Percentiles rank a stretch among this genome's conserved stretches.
These are phyloP conservation scores for Ascochyta viciae-villosae DNA, from an alignment of 2,329 filamentous ascomycete species.

Conservation along the genomic window DNA sequence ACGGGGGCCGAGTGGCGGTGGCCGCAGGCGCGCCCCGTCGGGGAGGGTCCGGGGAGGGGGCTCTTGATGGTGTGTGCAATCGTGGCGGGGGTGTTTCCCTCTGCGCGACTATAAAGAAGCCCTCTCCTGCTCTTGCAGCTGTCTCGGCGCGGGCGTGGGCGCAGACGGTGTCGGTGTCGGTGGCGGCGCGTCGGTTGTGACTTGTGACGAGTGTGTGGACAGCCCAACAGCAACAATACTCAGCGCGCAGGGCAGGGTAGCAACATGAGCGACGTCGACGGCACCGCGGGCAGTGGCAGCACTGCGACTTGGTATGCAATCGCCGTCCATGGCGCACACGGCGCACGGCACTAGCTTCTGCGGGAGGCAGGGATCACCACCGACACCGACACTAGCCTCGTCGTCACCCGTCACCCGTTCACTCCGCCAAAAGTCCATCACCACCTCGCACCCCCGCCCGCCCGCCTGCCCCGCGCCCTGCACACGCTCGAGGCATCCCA, in stretches of 20 bases:
- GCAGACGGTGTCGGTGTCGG: not conserved
- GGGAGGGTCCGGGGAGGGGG: too few relatives aligned
- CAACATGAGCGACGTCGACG: not conserved
- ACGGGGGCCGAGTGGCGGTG: too few relatives aligned
- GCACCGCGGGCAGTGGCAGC: too few relatives aligned
- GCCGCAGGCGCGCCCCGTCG: too few relatives aligned
- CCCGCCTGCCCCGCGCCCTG: conserved; percentile 4
- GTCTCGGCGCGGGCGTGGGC: not conserved
- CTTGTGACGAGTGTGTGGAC: too few relatives aligned
- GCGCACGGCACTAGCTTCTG: conserved; percentile 11
- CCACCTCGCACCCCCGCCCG: conserved; percentile 27
- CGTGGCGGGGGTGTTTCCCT: too few relatives aligned
- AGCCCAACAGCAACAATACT: too few relatives aligned
- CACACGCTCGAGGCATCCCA: conserved; percentile 36
- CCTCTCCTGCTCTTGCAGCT: too few relatives aligned
- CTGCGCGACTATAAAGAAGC: too few relatives aligned
- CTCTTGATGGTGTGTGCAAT: too few relatives aligned
- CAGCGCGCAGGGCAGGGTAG: not conserved
- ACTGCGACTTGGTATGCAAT: not conserved
- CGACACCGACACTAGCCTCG: conserved; percentile 11
- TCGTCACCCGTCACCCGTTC: not conserved
- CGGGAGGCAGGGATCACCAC: conserved; percentile 24
- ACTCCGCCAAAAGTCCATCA: conserved; percentile 36
- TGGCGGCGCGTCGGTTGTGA: too few relatives aligned
- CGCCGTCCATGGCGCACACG: not conserved